Conservation (phyloP, 2,329 filamentous ascomycete species). For the Chrysoporthe puriensis region DNA sequence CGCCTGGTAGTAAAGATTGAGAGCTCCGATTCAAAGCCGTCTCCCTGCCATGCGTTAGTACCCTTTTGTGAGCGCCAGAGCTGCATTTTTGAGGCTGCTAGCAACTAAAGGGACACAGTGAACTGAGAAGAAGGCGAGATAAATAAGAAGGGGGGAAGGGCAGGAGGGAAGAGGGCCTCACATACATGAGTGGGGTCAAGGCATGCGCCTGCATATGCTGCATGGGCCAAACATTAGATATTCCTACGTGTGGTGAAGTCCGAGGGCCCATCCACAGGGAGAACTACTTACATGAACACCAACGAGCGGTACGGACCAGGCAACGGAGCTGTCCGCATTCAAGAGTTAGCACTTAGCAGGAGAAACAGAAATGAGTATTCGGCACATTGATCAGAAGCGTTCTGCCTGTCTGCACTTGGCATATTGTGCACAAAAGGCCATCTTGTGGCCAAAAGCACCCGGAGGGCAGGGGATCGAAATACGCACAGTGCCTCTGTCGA, state of each 20-base stretch:
- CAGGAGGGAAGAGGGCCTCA: neutral
- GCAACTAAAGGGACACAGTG: neutral
- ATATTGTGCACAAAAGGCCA: neutral
- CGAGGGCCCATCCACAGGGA: neutral
- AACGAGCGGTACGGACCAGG: slow-evolving; percentile 71
- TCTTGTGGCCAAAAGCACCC: neutral
- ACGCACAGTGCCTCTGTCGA: slow-evolving; percentile 15
- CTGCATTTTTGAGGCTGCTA: neutral
- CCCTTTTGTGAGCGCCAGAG: neutral
- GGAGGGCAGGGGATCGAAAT: neutral
- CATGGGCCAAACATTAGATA: neutral
- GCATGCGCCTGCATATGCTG: slow-evolving; percentile 95
- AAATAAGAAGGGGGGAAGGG: too few species aligned
- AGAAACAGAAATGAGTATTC: neutral
- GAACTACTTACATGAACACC: slow-evolving; percentile 67
- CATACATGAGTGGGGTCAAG: slow-evolving; percentile 74
- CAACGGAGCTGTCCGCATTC: neutral
- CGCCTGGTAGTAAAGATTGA: neutral
- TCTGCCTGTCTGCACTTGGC: neutral
- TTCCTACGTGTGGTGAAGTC: neutral
- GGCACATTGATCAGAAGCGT: neutral
- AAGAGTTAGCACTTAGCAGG: slow-evolving; percentile 1
- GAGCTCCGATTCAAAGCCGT: slow-evolving; percentile 52
- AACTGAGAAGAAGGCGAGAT: neutral
- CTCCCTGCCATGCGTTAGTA: slow-evolving; percentile 40